Conservation (phyloP, 768 basidiomycete genomes). For the Calocybe cyanea region DNA sequence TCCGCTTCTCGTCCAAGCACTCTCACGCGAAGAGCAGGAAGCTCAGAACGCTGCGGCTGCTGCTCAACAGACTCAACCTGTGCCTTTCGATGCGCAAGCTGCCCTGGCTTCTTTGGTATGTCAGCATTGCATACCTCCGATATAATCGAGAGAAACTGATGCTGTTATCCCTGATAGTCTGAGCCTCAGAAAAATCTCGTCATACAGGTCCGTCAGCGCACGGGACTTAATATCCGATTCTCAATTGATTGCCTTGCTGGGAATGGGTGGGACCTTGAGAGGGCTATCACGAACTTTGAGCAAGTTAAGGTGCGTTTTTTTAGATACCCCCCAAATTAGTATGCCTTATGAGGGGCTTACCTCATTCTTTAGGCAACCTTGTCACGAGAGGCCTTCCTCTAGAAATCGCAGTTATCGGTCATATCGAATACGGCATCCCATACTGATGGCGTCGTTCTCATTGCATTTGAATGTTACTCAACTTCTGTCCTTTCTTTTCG, state of each 20-base stretch:
- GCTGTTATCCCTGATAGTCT: constrained; percentile 37
- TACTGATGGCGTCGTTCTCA: no score
- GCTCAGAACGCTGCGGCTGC: constrained; percentile 26
- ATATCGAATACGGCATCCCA: no score
- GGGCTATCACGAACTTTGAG: constrained; percentile 82
- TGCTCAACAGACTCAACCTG: constrained; percentile 19
- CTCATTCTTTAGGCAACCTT: constrained; percentile 37
- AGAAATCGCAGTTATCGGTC: constrained; percentile 8
- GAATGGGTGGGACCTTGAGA: constrained; percentile 81
- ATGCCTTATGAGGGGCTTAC: constrained; percentile 16
- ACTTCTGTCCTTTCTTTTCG: no score
- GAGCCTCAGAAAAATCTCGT: constrained; percentile 70
- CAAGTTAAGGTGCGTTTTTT: constrained; percentile 73
- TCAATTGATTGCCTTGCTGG: constrained; percentile 81
- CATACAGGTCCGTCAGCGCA: constrained; percentile 65
- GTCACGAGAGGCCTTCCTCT: constrained; percentile 54
- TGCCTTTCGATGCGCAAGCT: constrained; percentile 45
- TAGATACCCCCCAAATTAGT: neutral
- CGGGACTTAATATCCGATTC: constrained; percentile 75
- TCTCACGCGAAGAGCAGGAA: constrained; percentile 20
- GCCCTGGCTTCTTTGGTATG: constrained; percentile 56
- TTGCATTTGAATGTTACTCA: no score
- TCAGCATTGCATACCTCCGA: constrained; percentile 17
- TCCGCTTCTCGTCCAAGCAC: constrained; percentile 67
- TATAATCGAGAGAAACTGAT: neutral